These are phyloP conservation scores for Dictyostelium discoideum DNA, from an alignment of 78 protist genomes.

Conservation along the genomic window dicty_2.7 NC_007089.4:3697001-3697500, in stretches of 20 bases:
- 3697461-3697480: not conserved
- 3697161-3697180: not conserved
- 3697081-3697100: not conserved
- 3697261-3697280: not conserved
- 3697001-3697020: too few species aligned
- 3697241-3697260: not conserved
- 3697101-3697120: not conserved
- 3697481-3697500: not conserved
- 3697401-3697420: not conserved
- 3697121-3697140: not conserved
- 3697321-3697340: not conserved
- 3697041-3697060: not conserved
- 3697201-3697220: not conserved
- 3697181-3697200: not conserved
- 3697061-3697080: not conserved
- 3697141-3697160: not conserved
- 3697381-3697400: not conserved
- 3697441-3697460: not conserved
- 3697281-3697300: not conserved
- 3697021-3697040: too few species aligned
- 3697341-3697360: not conserved
- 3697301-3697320: not conserved
- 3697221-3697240: not conserved
- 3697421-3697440: not conserved
- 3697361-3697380: not conserved